Base-by-base conservation (phyloP, 306 rosid genomes). In the Cicer pinnatifidum region DNA sequence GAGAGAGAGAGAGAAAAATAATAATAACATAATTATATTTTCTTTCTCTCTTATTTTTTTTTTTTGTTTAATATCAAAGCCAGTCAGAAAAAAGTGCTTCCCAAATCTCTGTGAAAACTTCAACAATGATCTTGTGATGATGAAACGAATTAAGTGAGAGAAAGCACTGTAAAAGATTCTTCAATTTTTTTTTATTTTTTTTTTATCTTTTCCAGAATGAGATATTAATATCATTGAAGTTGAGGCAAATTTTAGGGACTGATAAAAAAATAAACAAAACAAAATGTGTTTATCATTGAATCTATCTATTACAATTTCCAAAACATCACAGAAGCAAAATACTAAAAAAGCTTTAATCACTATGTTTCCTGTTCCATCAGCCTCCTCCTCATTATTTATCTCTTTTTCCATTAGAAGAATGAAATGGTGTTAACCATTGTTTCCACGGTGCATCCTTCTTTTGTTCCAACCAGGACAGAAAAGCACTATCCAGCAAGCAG, bases 71-170 rank as follows among this genome's bases (percentile, higher is more conserved):
- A 11, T 10, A 78, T 65, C 73, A 86, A 67, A 85, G 76, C 91
- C 91, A 87, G 62, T 88, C 85, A 40, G 92, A 83, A 74, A 91
- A 94, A 68, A 94, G 48, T 72, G 97, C 91, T 57, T 91, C 97
- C 95, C 87, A 89, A 85, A 94, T 91, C 96, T 91, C 99, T 0
- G 86, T 85, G 82, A 88, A 94, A 8, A 91, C 99, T 77, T 94
- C 88, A 54, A 90, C 85, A 73, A 94, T 94, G 79, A 94, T 85
- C 48, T 80, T 77, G 23, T 89, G 99, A 75, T 94, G 95, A 67
- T 85, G 88, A 37, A 62, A 9, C 1, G 96, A 94, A 79, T 94
- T 94, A 71, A 94, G 78, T 0, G 92, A 86, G 4, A 94, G 84
- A 77, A 91, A 94, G 69, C 99, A 89, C 84, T 91, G 96, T 86